A percentile compares a stretch with the other conserved stretches of the same genome.
These are phyloP conservation scores for Entophlyctis luteolus DNA, from an alignment of 192 early-diverging fungal genomes.

Conservation along the genomic window DNA sequence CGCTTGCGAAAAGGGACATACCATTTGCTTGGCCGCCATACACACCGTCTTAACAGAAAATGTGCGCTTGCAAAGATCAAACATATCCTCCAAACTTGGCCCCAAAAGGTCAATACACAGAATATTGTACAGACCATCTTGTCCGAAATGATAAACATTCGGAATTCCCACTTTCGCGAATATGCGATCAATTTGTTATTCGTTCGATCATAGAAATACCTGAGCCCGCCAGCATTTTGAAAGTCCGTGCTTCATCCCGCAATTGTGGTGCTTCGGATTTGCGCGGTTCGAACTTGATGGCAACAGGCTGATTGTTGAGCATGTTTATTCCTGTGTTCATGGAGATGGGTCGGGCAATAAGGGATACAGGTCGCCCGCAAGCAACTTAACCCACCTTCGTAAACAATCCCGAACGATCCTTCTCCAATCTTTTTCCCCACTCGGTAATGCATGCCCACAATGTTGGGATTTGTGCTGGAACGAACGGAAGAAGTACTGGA, in stretches of 20 bases:
- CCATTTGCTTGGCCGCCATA: slow-evolving; percentile 94
- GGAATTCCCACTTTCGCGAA: slow-evolving; percentile 72
- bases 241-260: slow-evolving; percentile 91
- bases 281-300: slow-evolving; percentile 96
- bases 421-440: slow-evolving; percentile 96
- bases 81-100: slow-evolving; percentile 89
- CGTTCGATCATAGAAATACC: slow-evolving; percentile 24
- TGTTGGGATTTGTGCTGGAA: slow-evolving; percentile 44
- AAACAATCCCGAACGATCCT: slow-evolving; percentile 97
- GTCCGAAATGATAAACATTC: slow-evolving; percentile 89
- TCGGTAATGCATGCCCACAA: slow-evolving; percentile 93
- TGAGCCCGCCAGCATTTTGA: slow-evolving; percentile 81
- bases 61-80: slow-evolving; percentile 88
- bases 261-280: slow-evolving; percentile 97
- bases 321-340: slow-evolving; percentile 75
- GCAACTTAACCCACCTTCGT: slow-evolving; percentile 73
- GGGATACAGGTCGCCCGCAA: neutral
- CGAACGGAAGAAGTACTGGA: neutral
- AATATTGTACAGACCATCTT: slow-evolving; percentile 93
- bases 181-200: neutral
- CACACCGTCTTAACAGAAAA: slow-evolving; percentile 89
- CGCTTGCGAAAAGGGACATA: slow-evolving; percentile 25
- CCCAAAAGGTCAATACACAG: slow-evolving; percentile 94
- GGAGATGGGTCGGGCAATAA: too few species aligned
- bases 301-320: slow-evolving; percentile 85